Evolutionary conservation across 352 stramenopile genomes (phyloP).

Genomic region (Globisporangium splendens): DNA sequence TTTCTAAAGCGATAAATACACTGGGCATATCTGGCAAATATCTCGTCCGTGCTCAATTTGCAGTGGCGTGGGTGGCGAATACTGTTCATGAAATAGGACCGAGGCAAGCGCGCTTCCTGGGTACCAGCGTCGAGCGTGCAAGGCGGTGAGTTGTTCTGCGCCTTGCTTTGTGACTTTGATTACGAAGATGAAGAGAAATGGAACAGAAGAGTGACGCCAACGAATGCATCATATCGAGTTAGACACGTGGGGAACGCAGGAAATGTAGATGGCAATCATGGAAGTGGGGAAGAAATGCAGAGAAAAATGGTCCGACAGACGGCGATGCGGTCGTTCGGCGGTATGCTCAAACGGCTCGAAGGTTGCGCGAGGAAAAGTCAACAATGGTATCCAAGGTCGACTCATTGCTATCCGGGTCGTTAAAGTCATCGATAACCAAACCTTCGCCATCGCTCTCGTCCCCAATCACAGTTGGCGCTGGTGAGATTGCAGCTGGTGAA

Average conservation of each 20-base stretch:
- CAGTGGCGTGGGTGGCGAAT: no score
- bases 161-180: no score
- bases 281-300: no score
- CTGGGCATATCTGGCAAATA: no score
- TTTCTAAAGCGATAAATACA: conserved; percentile 26
- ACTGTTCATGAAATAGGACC: no score
- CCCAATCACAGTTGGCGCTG: neutral
- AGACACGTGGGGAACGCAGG: neutral
- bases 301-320: neutral
- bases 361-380: neutral
- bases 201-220: neutral
- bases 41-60: no score
- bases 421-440: neutral
- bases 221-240: neutral
- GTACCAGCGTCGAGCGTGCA: no score
- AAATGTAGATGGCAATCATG: no score
- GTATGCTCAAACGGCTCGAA: neutral
- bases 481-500: neutral
- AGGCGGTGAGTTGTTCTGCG: no score
- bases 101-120: no score
- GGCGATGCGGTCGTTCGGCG: neutral
- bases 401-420: no score
- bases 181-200: no score
- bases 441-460: neutral
- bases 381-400: neutral